Evolutionary conservation across 345 rosid species (phyloP).

Genomic region (Gossypium raimondii): DNA sequence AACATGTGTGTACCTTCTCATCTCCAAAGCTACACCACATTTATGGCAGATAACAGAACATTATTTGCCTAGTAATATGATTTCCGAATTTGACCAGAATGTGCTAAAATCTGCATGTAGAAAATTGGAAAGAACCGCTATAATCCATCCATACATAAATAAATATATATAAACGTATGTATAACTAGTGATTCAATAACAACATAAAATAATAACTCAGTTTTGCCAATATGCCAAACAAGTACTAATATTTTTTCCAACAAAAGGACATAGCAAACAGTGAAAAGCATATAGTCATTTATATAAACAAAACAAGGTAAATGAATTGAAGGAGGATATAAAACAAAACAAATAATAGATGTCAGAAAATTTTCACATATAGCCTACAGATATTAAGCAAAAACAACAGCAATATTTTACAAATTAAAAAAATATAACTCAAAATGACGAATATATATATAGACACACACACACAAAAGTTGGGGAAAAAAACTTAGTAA

Average conservation of each 20-base stretch:
- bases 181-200: background rate
- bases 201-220: background rate
- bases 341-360: background rate
- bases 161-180: background rate
- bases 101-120: constrained; percentile 12
- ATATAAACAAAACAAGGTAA: no score
- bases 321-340: background rate
- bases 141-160: background rate
- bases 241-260: background rate
- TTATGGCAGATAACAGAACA: constrained; percentile 32
- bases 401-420: background rate
- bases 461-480: background rate
- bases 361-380: background rate
- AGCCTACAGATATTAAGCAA: background rate
- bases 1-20: constrained; percentile 47
- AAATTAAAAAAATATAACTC: background rate
- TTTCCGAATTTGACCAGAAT: constrained; percentile 3
- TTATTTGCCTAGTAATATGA: constrained; percentile 16
- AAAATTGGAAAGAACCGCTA: background rate
- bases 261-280: no score
- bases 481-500: background rate
- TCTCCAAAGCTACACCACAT: constrained; percentile 51
- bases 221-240: background rate
- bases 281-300: no score
- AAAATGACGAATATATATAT: background rate